A percentile compares a stretch with the other conserved stretches of the same genome.
Conservation (phyloP, 192 early-diverging fungal genomes). For the Backusella morwellensis region DNA sequence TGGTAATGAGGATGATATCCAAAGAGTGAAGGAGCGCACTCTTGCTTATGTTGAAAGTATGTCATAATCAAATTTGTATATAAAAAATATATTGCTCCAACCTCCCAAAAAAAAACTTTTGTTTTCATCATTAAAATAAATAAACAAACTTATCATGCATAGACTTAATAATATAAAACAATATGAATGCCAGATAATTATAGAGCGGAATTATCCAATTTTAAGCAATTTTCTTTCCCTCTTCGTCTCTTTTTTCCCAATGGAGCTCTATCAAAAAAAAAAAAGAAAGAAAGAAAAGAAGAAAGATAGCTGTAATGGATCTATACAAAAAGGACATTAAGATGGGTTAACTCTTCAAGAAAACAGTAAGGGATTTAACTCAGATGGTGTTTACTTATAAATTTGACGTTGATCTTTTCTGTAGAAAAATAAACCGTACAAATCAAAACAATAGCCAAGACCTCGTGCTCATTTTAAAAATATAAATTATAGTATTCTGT, state of each 20-base stretch:
- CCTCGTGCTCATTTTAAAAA: slow-evolving; percentile 4
- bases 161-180: background rate
- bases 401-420: background rate
- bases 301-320: background rate
- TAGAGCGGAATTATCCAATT: background rate
- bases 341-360: background rate
- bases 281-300: background rate
- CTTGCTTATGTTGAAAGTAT: slow-evolving; percentile 79
- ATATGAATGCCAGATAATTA: background rate
- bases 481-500: background rate
- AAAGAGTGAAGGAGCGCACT: slow-evolving; percentile 87
- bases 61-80: slow-evolving; percentile 15
- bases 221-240: background rate
- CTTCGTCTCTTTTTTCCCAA: background rate
- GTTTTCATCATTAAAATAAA: slow-evolving; percentile 7
- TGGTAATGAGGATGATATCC: slow-evolving; percentile 74
- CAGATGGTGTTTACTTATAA: background rate
- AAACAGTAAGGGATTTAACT: background rate
- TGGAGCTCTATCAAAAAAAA: background rate
- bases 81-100: background rate
- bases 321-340: background rate
- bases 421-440: background rate
- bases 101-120: background rate
- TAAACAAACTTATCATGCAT: background rate
- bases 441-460: background rate